These are phyloP conservation scores for Didymella glomerata DNA, from an alignment of 2,329 filamentous ascomycete genomes.

Conservation along the genomic window DNA sequence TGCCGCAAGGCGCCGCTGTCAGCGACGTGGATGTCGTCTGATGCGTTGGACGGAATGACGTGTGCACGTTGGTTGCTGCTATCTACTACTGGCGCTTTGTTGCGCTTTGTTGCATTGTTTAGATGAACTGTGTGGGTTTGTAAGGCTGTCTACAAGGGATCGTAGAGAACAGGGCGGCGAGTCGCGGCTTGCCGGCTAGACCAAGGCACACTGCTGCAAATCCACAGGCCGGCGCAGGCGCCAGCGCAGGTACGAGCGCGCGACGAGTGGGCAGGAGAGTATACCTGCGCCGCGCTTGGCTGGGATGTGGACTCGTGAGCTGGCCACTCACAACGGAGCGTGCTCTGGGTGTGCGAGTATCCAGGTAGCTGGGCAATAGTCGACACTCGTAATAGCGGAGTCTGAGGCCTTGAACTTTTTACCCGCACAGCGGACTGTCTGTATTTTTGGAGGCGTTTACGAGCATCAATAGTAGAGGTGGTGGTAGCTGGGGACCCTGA, in stretches of 20 bases:
- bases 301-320: neutral
- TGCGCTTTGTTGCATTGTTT: neutral
- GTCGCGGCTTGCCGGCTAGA: neutral
- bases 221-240: neutral
- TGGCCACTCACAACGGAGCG: neutral
- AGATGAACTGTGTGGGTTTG: neutral
- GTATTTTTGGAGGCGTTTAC: conserved; percentile 5
- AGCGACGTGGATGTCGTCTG: neutral
- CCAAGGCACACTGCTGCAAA: neutral
- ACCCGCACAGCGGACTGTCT: neutral
- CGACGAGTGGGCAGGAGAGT: neutral
- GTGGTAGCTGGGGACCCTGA: conserved; percentile 10
- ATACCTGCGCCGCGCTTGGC: conserved; percentile 3
- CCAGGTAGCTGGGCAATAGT: conserved; percentile 2
- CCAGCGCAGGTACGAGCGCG: conserved; percentile 5
- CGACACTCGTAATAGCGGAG: conserved; percentile 15
- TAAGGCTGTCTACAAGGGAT: neutral
- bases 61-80: neutral
- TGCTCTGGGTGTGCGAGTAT: conserved; percentile 6
- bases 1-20: conserved; percentile 14
- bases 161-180: neutral
- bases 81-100: neutral
- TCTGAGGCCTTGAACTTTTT: neutral
- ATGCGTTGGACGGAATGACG: conserved; percentile 1
- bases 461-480: neutral